A percentile compares a stretch with the other conserved stretches of the same genome.
Conservation (phyloP, 495 filamentous ascomycete species). For the Durotheca rogersii region DNA sequence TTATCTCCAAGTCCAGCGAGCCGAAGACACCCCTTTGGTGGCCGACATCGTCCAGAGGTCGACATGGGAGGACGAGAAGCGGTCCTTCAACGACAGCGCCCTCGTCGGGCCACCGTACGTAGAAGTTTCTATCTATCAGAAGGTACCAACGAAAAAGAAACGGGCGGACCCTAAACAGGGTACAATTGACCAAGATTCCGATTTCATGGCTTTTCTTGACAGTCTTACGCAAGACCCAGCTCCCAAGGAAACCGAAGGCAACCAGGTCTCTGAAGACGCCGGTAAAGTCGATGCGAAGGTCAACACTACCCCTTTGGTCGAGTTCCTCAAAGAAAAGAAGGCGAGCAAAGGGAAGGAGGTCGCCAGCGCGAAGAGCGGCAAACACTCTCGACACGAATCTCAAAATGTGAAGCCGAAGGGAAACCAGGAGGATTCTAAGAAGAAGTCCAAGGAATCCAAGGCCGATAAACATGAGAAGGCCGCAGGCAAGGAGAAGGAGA, state of each 20-base stretch:
- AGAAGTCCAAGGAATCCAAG: conserved; percentile 60
- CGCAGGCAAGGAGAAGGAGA: conserved; percentile 43
- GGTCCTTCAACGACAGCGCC: conserved; percentile 63
- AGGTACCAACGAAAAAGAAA: conserved; percentile 66
- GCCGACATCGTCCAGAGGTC: conserved; percentile 64
- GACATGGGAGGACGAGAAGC: conserved; percentile 72
- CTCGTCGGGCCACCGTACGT: conserved; percentile 72
- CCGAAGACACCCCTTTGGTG: conserved; percentile 59
- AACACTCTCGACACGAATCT: conserved; percentile 50
- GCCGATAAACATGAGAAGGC: conserved; percentile 58
- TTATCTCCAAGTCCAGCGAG: conserved; percentile 70
- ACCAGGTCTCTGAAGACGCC: conserved; percentile 54
- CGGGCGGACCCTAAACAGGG: conserved; percentile 84
- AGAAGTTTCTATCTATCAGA: conserved; percentile 81
- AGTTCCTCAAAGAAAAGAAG: conserved; percentile 87
- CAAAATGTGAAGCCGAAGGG: conserved; percentile 53
- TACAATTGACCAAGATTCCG: conserved; percentile 91
- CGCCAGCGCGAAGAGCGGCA: conserved; percentile 48
- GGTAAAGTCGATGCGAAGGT: conserved; percentile 62
- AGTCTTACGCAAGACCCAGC: conserved; percentile 74
- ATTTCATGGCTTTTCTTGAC: conserved; percentile 92
- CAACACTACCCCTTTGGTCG: conserved; percentile 83
- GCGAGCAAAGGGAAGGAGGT: conserved; percentile 79
- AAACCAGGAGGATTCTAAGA: conserved; percentile 53
- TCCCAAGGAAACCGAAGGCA: conserved; percentile 44